Percentiles rank a stretch among this genome's conserved stretches.
Evolutionary conservation across 192 early-diverging fungal genomes (phyloP).

Genomic region (Mortierella antarctica): DNA sequence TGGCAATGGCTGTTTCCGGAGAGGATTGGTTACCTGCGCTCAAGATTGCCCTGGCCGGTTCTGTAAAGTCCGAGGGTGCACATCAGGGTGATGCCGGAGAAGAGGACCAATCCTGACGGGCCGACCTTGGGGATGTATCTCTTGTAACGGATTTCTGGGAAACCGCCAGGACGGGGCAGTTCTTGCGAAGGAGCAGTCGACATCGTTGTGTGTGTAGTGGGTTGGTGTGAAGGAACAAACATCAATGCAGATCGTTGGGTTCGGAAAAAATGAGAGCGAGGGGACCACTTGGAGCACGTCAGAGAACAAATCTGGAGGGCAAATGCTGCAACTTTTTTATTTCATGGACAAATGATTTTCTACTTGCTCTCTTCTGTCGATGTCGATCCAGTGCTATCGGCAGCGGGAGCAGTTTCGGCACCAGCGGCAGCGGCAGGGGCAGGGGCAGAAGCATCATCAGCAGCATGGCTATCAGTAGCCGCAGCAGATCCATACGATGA

Average conservation of each 20-base stretch:
- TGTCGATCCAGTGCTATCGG: background rate
- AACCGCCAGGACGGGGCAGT: constrained; percentile 80
- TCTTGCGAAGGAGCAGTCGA: constrained; percentile 67
- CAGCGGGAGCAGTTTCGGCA: background rate
- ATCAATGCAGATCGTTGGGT: background rate
- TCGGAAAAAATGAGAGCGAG: no score
- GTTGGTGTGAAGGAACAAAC: background rate
- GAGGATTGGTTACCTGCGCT: constrained; percentile 67
- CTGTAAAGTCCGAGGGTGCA: constrained; percentile 88
- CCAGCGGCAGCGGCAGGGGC: background rate
- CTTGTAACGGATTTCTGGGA: constrained; percentile 88
- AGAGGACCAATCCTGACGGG: constrained; percentile 88
- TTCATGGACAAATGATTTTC: background rate
- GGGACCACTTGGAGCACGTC: no score
- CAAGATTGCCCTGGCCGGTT: constrained; percentile 70
- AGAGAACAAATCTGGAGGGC: background rate
- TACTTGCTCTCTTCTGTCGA: constrained; percentile 11
- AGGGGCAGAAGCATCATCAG: constrained; percentile 5
- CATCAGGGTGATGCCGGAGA: constrained; percentile 76
- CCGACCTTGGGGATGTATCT: constrained; percentile 90
- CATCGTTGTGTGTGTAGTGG: constrained; percentile 13
- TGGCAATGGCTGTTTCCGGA: background rate
- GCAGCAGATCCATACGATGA: background rate
- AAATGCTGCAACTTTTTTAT: background rate
- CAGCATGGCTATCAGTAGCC: constrained; percentile 1